phyloP scores from a whole-genome alignment of 495 filamentous ascomycete species.

The Aspergillus kassunensis region DNA sequence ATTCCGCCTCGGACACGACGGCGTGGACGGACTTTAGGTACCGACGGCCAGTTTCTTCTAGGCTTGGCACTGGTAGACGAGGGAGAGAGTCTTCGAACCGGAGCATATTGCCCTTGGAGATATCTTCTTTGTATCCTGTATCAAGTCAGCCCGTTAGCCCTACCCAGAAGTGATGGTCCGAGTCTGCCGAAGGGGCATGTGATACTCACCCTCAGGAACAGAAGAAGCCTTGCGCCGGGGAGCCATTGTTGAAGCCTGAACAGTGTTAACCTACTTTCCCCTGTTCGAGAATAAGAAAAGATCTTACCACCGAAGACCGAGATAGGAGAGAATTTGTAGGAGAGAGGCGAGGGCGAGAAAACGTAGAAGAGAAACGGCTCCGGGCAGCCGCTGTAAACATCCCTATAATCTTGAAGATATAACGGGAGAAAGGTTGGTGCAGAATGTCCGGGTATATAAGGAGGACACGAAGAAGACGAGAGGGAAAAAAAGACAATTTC shows the following conservation, averaged over 20 bases:
- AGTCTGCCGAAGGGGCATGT: conserved; percentile 20
- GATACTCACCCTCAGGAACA: conserved; percentile 45
- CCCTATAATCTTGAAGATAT: conserved; percentile 32
- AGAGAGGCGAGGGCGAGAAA: conserved; percentile 39
- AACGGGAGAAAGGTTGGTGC: conserved; percentile 12
- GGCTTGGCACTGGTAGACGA: conserved; percentile 80
- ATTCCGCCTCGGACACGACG: conserved; percentile 68
- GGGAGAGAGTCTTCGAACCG: conserved; percentile 96
- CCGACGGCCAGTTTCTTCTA: conserved; percentile 86
- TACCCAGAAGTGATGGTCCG: too few relatives aligned
- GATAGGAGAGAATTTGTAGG: conserved; percentile 35
- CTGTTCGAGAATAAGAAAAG: conserved; percentile 2
- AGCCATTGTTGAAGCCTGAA: conserved; percentile 42
- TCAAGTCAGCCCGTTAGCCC: background rate
- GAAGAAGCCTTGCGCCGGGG: conserved; percentile 43
- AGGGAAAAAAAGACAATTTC: conserved; percentile 8
- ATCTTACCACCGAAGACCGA: conserved; percentile 34
- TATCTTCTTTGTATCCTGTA: conserved; percentile 89
- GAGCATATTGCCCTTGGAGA: conserved; percentile 86
- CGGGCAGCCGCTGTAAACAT: conserved; percentile 48
- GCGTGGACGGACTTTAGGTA: conserved; percentile 93
- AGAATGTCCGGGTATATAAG: background rate
- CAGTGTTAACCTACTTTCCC: background rate
- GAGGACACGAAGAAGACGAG: conserved; percentile 12
- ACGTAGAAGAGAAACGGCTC: conserved; percentile 41